Percentiles rank a stretch among this genome's conserved stretches.
These are phyloP conservation scores for Cubamyces sp. DNA, from an alignment of 768 basidiomycete genomes.

Conservation along the genomic window DNA sequence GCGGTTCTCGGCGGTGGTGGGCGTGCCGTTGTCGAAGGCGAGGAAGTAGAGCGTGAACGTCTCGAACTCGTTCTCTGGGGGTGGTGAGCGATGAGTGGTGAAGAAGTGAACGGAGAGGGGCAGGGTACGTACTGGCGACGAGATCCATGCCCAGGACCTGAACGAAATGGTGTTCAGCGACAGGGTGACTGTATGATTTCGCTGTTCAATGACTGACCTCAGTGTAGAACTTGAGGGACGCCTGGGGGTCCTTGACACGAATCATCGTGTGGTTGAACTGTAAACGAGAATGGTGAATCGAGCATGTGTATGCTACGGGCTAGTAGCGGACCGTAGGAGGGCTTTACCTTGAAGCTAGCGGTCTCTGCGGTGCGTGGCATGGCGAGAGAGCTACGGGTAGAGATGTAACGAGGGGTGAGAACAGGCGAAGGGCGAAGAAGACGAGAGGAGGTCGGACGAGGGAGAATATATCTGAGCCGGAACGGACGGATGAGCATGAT, in stretches of 20 bases:
- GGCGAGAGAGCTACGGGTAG: slow-evolving; percentile 13
- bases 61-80: slow-evolving; percentile 54
- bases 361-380: slow-evolving; percentile 73
- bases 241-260: slow-evolving; percentile 85
- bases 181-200: neutral
- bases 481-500: neutral
- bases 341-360: slow-evolving; percentile 59
- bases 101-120: neutral
- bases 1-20: slow-evolving; percentile 26
- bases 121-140: slow-evolving; percentile 29
- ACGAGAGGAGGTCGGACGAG: neutral
- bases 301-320: neutral
- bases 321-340: too few relatives aligned
- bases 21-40: slow-evolving; percentile 63
- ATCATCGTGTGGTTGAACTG: slow-evolving; percentile 91
- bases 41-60: slow-evolving; percentile 87
- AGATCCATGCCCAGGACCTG: slow-evolving; percentile 40
- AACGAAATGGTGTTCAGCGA: neutral
- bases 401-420: slow-evolving; percentile 8
- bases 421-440: neutral
- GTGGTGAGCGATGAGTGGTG: neutral
- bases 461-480: neutral
- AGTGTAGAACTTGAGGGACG: slow-evolving; percentile 79
- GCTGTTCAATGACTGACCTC: slow-evolving; percentile 47
- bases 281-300: neutral